Evolutionary conservation across 1,139 yeast genomes (phyloP).

Genomic region (Debaryomycetaceae sp.): DNA sequence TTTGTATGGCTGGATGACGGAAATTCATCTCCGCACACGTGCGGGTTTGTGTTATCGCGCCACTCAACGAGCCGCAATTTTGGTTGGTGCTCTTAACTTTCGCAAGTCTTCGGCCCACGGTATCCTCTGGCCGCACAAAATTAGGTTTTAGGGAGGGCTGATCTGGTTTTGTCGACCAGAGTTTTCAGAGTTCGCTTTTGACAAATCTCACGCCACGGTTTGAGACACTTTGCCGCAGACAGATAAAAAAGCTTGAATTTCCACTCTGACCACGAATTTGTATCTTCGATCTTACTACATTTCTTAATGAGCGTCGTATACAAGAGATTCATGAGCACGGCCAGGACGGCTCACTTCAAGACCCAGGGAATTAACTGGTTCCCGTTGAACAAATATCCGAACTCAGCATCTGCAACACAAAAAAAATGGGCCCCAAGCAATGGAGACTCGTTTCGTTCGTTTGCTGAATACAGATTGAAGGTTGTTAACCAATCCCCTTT

Average conservation of each 20-base stretch:
- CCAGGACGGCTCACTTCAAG: constrained; percentile 16
- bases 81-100: too few species aligned
- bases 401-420: constrained; percentile 13
- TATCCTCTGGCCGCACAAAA: too few species aligned
- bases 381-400: constrained; percentile 17
- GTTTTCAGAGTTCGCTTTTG: too few species aligned
- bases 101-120: too few species aligned
- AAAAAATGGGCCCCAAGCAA: constrained; percentile 34
- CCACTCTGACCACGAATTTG: too few species aligned
- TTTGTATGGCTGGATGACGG: too few species aligned
- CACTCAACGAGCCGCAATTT: constrained; percentile 5
- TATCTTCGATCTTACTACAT: too few species aligned
- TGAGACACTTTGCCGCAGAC: too few species aligned
- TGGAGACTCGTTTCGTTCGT: constrained; percentile 44
- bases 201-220: too few species aligned
- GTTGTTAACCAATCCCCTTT: constrained; percentile 50
- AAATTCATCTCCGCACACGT: constrained; percentile 5
- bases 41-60: constrained; percentile 6
- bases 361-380: constrained; percentile 22
- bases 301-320: constrained; percentile 3
- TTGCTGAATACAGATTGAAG: constrained; percentile 54
- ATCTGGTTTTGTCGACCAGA: too few species aligned
- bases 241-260: too few species aligned
- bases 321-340: constrained; percentile 13
- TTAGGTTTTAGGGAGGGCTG: too few species aligned